Base-by-base conservation (phyloP, 2,329 filamentous ascomycete species). In the Alternaria hordeiaustralica region DNA sequence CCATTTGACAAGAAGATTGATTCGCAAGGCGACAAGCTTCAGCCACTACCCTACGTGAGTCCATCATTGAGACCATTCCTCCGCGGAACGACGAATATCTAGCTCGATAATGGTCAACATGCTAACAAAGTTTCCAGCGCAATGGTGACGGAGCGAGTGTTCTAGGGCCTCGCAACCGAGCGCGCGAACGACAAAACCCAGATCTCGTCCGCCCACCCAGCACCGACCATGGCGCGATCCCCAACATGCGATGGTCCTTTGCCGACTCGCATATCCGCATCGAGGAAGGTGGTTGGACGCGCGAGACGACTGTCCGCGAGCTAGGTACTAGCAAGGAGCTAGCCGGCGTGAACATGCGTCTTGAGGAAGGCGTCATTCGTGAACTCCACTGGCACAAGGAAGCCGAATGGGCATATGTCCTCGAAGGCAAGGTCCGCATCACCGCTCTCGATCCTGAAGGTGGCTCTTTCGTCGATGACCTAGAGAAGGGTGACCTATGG, bases 311-410 rank as follows among this genome's bases (percentile, higher is more conserved):
- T 5, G 81, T 89, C 15, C 85, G 88, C 30, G 89, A 91, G 78
- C 83, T 92, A 4, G 84, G 86, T 30, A 86, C 86, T 8, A 90
- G 88, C 69, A 84, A 87, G n/a, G 89, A 93, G 75, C 85, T 94
- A 47, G 91, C 91, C 3, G 88, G 89, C 44, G 91, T 93, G 58
- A 92, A 94, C 77, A 94, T 94, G 91, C 87, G 91, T 11, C 87
- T 94, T 3, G 90, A 90, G 43, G 81, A 87, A 66, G 90, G 90
- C 36, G 91, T 90, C 30, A 92, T 92, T 70, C 89, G 91, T 26
- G 91, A 94, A 77, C 84, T 94, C 9, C 91, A 94, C 75, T 94
- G 91, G 91, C 91, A 94, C 82, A 92, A 91, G 71, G 89, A 92
- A 76, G 90, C 90, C 41, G 91, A 94, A 74, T 93, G 91, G 91